phyloP scores from a whole-genome alignment of 305 asterid species.

The Petunia hybrid region DNA sequence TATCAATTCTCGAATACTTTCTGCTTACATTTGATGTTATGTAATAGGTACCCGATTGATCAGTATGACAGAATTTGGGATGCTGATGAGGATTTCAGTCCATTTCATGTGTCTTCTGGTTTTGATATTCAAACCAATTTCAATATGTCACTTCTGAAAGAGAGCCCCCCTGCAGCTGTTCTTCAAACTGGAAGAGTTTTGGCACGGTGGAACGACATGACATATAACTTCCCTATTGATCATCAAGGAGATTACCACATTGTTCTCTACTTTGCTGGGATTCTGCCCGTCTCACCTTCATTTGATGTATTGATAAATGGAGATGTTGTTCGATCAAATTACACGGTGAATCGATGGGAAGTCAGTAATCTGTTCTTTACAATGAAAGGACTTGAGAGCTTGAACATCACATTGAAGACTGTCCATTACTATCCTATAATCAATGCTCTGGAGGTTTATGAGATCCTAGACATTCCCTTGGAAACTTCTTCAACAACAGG shows the following conservation, averaged over 20 bases:
- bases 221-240: conserved; percentile 71
- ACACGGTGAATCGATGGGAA: conserved; percentile 67
- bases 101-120: conserved; percentile 79
- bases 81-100: conserved; percentile 84
- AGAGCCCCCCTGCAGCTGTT: conserved; percentile 75
- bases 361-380: conserved; percentile 58
- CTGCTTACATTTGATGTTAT: conserved; percentile 23
- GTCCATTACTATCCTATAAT: conserved; percentile 75
- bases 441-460: conserved; percentile 88
- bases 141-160: conserved; percentile 60
- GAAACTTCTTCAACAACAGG: conserved; percentile 94
- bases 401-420: conserved; percentile 78
- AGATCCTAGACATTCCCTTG: conserved; percentile 73
- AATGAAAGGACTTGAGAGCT: conserved; percentile 57
- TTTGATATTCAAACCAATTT: conserved; percentile 66
- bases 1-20: neutral
- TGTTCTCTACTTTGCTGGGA: conserved; percentile 91
- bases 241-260: conserved; percentile 77
- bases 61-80: conserved; percentile 92
- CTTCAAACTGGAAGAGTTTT: conserved; percentile 88
- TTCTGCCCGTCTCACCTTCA: conserved; percentile 78
- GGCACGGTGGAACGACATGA: conserved; percentile 74
- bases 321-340: conserved; percentile 62
- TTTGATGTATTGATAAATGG: conserved; percentile 79
- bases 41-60: conserved; percentile 82